Evolutionary conservation across 208 protist genomes (phyloP).

Genomic region (Balamuthia mandrillaris): DNA sequence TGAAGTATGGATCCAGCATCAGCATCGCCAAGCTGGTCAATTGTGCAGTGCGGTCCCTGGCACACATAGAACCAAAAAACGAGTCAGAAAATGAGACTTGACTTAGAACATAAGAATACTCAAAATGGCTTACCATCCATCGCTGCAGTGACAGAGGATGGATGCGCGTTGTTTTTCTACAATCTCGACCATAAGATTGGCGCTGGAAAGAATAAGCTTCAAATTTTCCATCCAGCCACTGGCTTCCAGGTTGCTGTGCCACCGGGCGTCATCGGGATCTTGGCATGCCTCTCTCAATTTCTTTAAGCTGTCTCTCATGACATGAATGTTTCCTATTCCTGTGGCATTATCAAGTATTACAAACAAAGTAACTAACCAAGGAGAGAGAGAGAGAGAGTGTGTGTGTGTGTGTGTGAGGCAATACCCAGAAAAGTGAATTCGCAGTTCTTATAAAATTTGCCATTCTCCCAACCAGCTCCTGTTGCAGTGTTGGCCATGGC

Average conservation of each 20-base stretch:
- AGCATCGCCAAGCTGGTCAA: conserved; percentile 75
- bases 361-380: too few relatives aligned
- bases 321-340: conserved; percentile 31
- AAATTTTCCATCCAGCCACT: background rate
- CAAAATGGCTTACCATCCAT: too few relatives aligned
- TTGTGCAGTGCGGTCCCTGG: conserved; percentile 85
- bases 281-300: background rate
- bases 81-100: too few relatives aligned
- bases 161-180: background rate
- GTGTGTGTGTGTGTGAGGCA: too few relatives aligned
- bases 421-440: background rate
- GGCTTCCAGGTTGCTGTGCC: background rate
- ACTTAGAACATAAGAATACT: too few relatives aligned
- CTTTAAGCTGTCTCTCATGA: background rate
- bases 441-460: background rate
- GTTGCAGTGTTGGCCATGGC: conserved; percentile 19
- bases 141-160: background rate
- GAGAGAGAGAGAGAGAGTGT: too few relatives aligned
- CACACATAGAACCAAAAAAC: too few relatives aligned
- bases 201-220: background rate
- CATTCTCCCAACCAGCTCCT: background rate
- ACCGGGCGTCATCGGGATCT: background rate
- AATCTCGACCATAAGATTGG: background rate
- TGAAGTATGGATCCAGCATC: conserved; percentile 84
- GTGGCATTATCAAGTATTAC: too few relatives aligned